These are phyloP conservation scores for Fusarium sambucinum DNA, from an alignment of 2,329 filamentous ascomycete species.

Conservation along the genomic window DNA sequence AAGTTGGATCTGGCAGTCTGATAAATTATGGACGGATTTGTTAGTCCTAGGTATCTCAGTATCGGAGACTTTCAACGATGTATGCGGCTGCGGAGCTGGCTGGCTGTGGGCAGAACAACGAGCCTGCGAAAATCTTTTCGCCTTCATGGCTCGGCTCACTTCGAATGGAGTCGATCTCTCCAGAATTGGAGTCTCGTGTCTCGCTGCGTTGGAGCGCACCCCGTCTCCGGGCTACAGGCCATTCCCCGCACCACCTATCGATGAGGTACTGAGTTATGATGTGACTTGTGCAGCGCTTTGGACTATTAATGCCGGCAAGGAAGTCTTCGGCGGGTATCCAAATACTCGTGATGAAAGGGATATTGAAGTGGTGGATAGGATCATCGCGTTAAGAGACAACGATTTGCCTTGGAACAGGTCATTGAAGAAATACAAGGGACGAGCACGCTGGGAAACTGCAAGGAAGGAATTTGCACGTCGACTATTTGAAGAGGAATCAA, in stretches of 20 bases:
- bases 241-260: neutral
- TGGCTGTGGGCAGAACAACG: slow-evolving; percentile 20
- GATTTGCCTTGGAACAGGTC: slow-evolving; percentile 19
- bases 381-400: neutral
- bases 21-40: neutral
- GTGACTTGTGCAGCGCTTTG: neutral
- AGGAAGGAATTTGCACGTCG: slow-evolving; percentile 5
- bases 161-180: neutral
- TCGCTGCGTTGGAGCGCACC: neutral
- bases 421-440: neutral
- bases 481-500: slow-evolving; percentile 11
- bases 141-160: slow-evolving; percentile 2
- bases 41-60: neutral
- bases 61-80: slow-evolving; percentile 9
- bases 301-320: neutral
- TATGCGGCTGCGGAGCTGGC: slow-evolving; percentile 14
- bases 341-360: slow-evolving; percentile 9
- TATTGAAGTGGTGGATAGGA: neutral
- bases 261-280: neutral
- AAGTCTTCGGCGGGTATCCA: neutral
- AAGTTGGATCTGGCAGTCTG: slow-evolving; percentile 10
- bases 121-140: slow-evolving; percentile 8
- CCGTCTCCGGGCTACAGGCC: neutral
- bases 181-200: neutral
- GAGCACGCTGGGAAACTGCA: slow-evolving; percentile 21